Evolutionary conservation across 1,284 basidiomycete species (phyloP).

Genomic region (Trametes versicolor): DNA sequence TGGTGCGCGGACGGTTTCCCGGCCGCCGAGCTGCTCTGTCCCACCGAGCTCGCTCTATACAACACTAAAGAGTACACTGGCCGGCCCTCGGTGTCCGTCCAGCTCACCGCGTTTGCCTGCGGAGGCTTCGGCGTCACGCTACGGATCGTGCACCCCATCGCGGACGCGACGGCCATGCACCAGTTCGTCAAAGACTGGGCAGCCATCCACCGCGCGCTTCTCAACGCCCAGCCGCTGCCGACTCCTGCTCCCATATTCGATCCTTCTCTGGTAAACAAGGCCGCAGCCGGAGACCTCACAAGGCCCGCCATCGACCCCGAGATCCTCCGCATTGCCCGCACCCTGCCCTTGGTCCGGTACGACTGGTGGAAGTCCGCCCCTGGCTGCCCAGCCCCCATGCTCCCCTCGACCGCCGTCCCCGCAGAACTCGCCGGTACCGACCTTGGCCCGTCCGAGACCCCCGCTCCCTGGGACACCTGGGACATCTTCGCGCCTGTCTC

Average conservation of each 20-base stretch:
- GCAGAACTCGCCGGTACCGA: constrained; percentile 30
- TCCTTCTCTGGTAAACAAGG: constrained; percentile 47
- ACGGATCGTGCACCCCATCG: constrained; percentile 49
- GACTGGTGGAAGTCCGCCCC: constrained; percentile 49
- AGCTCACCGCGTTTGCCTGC: constrained; percentile 48
- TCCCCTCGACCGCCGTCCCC: constrained; percentile 28
- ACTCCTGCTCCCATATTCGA: constrained; percentile 44
- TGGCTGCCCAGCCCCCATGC: constrained; percentile 39
- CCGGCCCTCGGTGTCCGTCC: constrained; percentile 45
- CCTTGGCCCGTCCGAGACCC: constrained; percentile 39
- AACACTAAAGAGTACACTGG: constrained; percentile 36
- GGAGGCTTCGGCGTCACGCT: constrained; percentile 40
- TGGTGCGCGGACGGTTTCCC: constrained; percentile 34
- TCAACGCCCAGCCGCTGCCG: constrained; percentile 23
- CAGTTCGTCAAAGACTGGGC: constrained; percentile 54
- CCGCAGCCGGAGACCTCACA: constrained; percentile 46
- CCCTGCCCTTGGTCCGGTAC: constrained; percentile 48
- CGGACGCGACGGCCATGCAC: constrained; percentile 51
- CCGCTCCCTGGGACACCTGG: constrained; percentile 48
- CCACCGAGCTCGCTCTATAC: constrained; percentile 43
- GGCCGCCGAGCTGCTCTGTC: constrained; percentile 34
- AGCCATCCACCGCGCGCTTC: constrained; percentile 38
- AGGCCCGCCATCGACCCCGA: constrained; percentile 40
- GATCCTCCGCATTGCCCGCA: constrained; percentile 40
- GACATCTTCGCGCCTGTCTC: constrained; percentile 44